Evolutionary conservation across 2,329 filamentous ascomycete genomes (phyloP).

Genomic region (Emmonsia crescens): DNA sequence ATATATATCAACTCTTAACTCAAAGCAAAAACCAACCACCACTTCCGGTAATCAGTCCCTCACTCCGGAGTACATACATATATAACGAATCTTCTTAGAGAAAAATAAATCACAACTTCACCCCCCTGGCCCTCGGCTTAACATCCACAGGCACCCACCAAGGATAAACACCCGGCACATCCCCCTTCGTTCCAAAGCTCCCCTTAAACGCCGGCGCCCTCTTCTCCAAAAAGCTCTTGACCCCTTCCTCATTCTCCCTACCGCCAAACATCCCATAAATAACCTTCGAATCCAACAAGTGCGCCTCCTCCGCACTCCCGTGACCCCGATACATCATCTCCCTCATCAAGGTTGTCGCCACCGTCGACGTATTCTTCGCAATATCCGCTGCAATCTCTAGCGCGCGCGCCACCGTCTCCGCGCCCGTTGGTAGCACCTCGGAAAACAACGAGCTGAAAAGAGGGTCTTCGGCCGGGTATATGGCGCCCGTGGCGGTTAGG

Average conservation of each 20-base stretch:
- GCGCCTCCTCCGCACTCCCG: conserved; percentile 54
- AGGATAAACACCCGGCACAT: conserved; percentile 51
- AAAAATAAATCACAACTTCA: conserved; percentile 3
- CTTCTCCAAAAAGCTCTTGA: conserved; percentile 60
- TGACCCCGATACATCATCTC: conserved; percentile 54
- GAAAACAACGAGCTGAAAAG: conserved; percentile 54
- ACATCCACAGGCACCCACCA: conserved; percentile 55
- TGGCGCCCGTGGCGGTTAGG: conserved; percentile 55
- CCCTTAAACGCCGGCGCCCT: conserved; percentile 50
- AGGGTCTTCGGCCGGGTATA: conserved; percentile 42
- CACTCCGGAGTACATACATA: background rate
- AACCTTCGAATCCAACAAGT: conserved; percentile 50
- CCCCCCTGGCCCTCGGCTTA: background rate
- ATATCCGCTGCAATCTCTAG: conserved; percentile 57
- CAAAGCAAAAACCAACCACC: background rate
- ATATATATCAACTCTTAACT: conserved; percentile 2
- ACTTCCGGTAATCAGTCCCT: background rate
- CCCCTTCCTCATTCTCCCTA: conserved; percentile 57
- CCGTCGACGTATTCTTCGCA: conserved; percentile 52
- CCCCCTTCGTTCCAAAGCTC: conserved; percentile 40
- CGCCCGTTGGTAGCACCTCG: conserved; percentile 48
- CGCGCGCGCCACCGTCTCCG: conserved; percentile 53
- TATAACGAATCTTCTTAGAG: background rate
- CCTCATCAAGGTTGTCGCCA: conserved; percentile 56
- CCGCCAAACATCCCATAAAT: conserved; percentile 31